Evolutionary conservation across 257 asterid species (phyloP), one percentile per base, ranked within the genome.

Genomic region (Solanum chilense): DNA sequence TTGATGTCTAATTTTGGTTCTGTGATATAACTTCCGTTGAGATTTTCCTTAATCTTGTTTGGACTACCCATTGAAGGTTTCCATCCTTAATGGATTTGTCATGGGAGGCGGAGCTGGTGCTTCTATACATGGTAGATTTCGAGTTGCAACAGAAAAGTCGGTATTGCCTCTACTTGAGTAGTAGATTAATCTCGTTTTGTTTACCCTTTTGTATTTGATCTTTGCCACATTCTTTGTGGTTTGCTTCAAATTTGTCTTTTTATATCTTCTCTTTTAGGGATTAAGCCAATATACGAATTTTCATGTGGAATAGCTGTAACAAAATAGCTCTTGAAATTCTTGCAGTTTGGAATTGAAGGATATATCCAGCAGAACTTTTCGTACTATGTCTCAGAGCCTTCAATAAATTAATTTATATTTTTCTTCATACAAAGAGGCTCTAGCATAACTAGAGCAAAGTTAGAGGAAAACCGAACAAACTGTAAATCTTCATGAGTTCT

Each of bases 101-200:
- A 94, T 97, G 97, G 99, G 99, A 41, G 98, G 99, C 86, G 99
- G 99, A 89, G 97, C 94, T 23, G 99, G 98, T 88, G 93, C 90
- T 87, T 93, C 98, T 73, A 68, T 95, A 62, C 98, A 94, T 68
- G 98, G 99, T 83, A 92, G 96, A 94, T 95, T 94, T 89, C 95
- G 97, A 75, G 91, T 97, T 86, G 96, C 98, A 83, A 95, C 98
- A 16, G 98, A 95, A 89, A 97, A 97, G 76, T 88, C 98, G 92
- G 98, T 95, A 95, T 60, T 64, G 73, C 42, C 33, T 64, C n/a
- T 86, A 12, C 68, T 74, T 13, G 31, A 45, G 52, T 45, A 12
- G 13, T 12, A 45, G 6, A 45, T 45, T 45, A 45, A 4, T 45
- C 52, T 4, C 3, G 44, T 2, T 18, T 33, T 33, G 27, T 4